phyloP scores from a whole-genome alignment of 2,329 filamentous ascomycete genomes.

The Ophiostoma himal-ulmi region DNA sequence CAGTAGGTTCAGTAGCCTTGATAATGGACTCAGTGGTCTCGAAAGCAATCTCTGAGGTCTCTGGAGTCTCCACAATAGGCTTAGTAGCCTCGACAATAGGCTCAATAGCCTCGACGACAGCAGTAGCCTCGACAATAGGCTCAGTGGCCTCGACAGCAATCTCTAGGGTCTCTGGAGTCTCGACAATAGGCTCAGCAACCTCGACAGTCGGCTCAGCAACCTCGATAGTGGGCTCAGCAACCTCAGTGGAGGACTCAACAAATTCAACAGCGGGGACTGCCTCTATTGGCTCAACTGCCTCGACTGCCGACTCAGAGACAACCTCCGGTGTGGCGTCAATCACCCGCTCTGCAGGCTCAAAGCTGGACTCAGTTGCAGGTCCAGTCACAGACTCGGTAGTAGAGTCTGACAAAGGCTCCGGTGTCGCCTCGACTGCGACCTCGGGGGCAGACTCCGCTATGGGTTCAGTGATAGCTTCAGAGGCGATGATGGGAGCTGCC shows the following conservation, averaged over 20 bases:
- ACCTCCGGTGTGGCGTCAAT: background rate
- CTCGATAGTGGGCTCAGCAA: background rate
- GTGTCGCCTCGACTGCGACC: background rate
- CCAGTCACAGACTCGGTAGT: background rate
- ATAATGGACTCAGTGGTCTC: background rate
- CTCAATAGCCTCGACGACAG: background rate
- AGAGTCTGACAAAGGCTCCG: background rate
- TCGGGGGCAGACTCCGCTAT: background rate
- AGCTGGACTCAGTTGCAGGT: background rate
- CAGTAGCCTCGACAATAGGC: background rate
- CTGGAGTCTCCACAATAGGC: background rate
- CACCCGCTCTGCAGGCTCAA: background rate
- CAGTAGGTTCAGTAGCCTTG: background rate
- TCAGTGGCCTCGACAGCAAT: background rate
- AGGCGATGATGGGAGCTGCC: background rate
- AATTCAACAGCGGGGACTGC: background rate
- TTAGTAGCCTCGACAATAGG: background rate
- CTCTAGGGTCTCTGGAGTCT: background rate
- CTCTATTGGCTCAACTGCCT: background rate
- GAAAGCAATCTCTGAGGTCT: background rate
- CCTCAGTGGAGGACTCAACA: background rate
- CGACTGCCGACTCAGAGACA: background rate
- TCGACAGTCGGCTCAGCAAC: background rate
- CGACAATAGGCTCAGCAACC: background rate
- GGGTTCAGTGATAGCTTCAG: background rate